Conservation (phyloP, 2,329 filamentous ascomycete genomes). For the Zymoseptoria brevis region DNA sequence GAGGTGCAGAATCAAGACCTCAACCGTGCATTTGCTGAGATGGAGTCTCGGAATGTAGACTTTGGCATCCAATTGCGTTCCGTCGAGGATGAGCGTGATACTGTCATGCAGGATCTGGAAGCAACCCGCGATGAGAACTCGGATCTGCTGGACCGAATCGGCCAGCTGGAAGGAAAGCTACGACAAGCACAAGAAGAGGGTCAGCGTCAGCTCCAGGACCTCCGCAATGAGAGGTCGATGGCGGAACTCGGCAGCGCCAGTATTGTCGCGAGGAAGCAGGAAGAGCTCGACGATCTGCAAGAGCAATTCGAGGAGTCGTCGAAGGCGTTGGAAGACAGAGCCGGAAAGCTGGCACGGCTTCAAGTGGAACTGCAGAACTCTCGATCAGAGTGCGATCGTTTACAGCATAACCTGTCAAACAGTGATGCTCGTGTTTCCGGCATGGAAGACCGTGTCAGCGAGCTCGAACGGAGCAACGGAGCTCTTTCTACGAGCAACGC, state of each 20-base stretch:
- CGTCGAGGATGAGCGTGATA: slow-evolving; percentile 35
- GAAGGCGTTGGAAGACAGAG: slow-evolving; percentile 9
- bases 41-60: slow-evolving; percentile 33
- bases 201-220: slow-evolving; percentile 30
- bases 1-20: slow-evolving; percentile 32
- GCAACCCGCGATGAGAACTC: slow-evolving; percentile 35
- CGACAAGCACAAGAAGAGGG: slow-evolving; percentile 21
- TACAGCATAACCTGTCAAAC: background rate
- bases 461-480: background rate
- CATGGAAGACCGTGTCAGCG: background rate
- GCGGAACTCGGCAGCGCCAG: slow-evolving; percentile 38
- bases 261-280: slow-evolving; percentile 37
- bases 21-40: slow-evolving; percentile 28
- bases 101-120: slow-evolving; percentile 32
- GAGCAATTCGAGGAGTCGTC: slow-evolving; percentile 26
- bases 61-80: slow-evolving; percentile 30
- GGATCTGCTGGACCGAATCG: slow-evolving; percentile 34
- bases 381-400: background rate
- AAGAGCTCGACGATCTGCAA: slow-evolving; percentile 37
- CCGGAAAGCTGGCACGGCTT: background rate
- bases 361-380: background rate
- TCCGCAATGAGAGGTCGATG: slow-evolving; percentile 37
- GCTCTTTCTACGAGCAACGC: background rate
- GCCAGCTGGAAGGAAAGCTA: slow-evolving; percentile 29
- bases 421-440: background rate